A percentile compares a stretch with the other conserved stretches of the same genome.
These are phyloP conservation scores for Coniochaeta sp. DNA, from an alignment of 2,329 filamentous ascomycete species.

Conservation along the genomic window DNA sequence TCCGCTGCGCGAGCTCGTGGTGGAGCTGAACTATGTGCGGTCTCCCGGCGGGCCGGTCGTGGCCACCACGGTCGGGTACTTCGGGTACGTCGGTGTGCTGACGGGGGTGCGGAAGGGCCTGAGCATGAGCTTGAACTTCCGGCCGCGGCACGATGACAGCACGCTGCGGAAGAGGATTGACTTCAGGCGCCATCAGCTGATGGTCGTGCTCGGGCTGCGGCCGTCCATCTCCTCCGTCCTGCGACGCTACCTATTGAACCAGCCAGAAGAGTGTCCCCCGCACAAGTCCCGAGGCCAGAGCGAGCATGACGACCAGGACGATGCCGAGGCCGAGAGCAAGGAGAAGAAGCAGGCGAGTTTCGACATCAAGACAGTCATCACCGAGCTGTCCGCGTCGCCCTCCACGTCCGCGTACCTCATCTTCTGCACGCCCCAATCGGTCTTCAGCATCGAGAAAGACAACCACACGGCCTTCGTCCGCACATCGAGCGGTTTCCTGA, in stretches of 20 bases:
- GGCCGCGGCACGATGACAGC: slow-evolving; percentile 22
- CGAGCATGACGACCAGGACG: background rate
- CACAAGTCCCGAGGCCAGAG: background rate
- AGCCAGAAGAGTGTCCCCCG: background rate
- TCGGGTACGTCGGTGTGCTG: slow-evolving; percentile 41
- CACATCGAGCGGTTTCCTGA: slow-evolving; percentile 14
- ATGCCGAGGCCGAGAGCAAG: background rate
- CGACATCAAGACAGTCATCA: slow-evolving; percentile 8
- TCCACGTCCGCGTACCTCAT: slow-evolving; percentile 23
- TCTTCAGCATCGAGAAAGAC: slow-evolving; percentile 20
- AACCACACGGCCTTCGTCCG: slow-evolving; percentile 12
- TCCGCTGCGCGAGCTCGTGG: slow-evolving; percentile 36
- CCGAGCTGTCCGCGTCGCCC: slow-evolving; percentile 6
- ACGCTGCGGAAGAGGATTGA: slow-evolving; percentile 8
- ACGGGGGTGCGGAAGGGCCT: slow-evolving; percentile 37
- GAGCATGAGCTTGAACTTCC: slow-evolving; percentile 41
- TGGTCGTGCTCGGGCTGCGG: slow-evolving; percentile 13
- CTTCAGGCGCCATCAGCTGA: slow-evolving; percentile 20
- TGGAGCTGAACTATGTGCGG: slow-evolving; percentile 42
- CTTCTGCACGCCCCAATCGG: slow-evolving; percentile 16
- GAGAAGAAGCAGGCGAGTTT: background rate
- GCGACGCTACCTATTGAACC: slow-evolving; percentile 12
- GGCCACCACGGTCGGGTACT: slow-evolving; percentile 38
- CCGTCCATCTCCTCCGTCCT: slow-evolving; percentile 17
- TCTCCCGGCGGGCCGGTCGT: slow-evolving; percentile 24